Base-by-base conservation (phyloP, 768 basidiomycete species). In the Serendipita sp. region DNA sequence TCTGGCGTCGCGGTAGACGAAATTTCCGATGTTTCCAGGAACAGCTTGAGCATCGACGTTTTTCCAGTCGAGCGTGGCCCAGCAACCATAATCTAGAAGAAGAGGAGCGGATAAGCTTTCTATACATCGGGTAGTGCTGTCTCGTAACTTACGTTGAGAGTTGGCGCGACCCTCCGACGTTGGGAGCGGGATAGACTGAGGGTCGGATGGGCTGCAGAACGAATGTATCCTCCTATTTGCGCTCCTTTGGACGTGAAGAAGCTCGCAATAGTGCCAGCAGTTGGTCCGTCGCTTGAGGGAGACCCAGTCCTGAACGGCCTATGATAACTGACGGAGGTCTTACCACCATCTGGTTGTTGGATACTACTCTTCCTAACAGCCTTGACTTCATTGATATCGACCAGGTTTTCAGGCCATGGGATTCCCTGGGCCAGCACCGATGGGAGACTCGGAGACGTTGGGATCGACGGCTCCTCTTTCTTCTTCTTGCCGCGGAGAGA, bases 31-130 rank as follows among this genome's bases (percentile, higher is more conserved):
- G 91, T 93, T 70, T 91, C 88, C 23, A 93, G 79, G 56, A 93
- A 77, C 47, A 92, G 78, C 23, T 87, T 84, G 45, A 92, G 76
- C 3, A 93, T 77, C 23, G 88, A 88, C 0, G 90, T 90, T 76
- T 93, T 92, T 63, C 91, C 91, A 1, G 87, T 89, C 76, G 86
- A 85, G 73, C 83, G 83, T 32, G 81, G 84, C 63, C 89, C 89
- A 35, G 83, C 87, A 54, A 91, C 87, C 89, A 60, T 36, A 34
- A 60, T 60, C 56, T 60, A 60, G 28, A 28, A 4, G 32, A 5
- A 18, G 8, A 51, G 8, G 5, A n/a, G 18, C n/a, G n/a, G 10
- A 0, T 60, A 0, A 60, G 56, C 56, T 30, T 60, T 36, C 10
- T 2, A 60, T 8, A 34, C 4, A 60, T 38, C 16, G 16, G 10